Conservation (phyloP, 176 grass and related monocot species). For the Juncus inflexus region DNA sequence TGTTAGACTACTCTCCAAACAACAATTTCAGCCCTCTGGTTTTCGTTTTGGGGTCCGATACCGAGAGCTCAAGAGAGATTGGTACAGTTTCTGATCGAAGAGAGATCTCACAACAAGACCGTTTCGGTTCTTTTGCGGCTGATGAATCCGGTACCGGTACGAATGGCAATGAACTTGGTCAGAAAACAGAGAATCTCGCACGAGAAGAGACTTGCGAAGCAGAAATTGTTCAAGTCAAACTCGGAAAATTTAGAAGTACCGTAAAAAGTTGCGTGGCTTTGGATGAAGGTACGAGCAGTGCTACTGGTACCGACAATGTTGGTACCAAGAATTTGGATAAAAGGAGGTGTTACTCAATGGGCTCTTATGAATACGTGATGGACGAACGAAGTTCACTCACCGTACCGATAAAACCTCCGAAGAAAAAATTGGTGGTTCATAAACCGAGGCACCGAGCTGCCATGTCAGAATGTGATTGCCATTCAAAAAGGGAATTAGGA, state of each 20-base stretch:
- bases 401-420: conserved; percentile 74
- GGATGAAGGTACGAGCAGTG: conserved; percentile 25
- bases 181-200: conserved; percentile 13
- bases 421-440: conserved; percentile 28
- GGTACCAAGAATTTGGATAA: conserved; percentile 43
- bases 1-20: conserved; percentile 27
- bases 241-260: conserved; percentile 61
- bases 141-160: conserved; percentile 22
- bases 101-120: conserved; percentile 34
- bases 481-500: conserved; percentile 61
- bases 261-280: conserved; percentile 37
- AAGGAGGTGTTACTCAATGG: conserved; percentile 88
- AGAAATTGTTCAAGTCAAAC: conserved; percentile 64
- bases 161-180: conserved; percentile 20
- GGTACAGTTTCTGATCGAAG: conserved; percentile 39
- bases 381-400: conserved; percentile 50
- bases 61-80: conserved; percentile 44
- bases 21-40: conserved; percentile 49
- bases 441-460: conserved; percentile 43
- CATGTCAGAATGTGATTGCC: conserved; percentile 89
- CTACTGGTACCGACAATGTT: neutral
- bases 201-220: conserved; percentile 37
- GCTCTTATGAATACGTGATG: conserved; percentile 91
- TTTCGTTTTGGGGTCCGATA: conserved; percentile 66
- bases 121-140: conserved; percentile 33